Conservation (phyloP, 192 early-diverging fungal genomes). For the Linnemannia exigua region DNA sequence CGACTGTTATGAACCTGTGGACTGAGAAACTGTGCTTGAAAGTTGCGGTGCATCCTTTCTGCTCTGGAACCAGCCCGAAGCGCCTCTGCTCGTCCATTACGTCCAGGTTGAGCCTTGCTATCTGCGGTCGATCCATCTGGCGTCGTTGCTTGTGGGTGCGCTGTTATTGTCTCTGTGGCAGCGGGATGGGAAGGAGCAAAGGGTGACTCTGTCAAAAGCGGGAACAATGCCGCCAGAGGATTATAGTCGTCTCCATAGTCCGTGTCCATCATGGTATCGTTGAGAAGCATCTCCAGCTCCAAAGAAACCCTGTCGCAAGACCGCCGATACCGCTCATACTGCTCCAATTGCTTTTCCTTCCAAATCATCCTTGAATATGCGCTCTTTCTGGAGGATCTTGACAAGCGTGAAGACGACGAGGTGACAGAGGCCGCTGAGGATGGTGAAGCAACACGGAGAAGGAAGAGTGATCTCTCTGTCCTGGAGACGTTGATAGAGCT, state of each 20-base stretch:
- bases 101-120: not conserved
- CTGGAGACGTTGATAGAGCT: not conserved
- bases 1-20: conserved; percentile 18
- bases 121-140: not conserved
- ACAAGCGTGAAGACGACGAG: conserved; percentile 9
- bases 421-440: not conserved
- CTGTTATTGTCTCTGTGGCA: not conserved
- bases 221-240: not conserved
- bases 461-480: not conserved
- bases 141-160: not conserved
- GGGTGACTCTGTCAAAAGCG: not conserved
- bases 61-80: conserved; percentile 9
- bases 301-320: conserved; percentile 45
- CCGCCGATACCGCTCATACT: conserved; percentile 43
- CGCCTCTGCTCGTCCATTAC: not conserved
- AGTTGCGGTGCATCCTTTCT: conserved; percentile 18
- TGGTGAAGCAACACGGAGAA: not conserved
- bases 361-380: conserved; percentile 40
- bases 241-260: not conserved
- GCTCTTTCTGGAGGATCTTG: conserved; percentile 15
- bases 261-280: conserved; percentile 20
- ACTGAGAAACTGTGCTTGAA: conserved; percentile 18
- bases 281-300: conserved; percentile 38
- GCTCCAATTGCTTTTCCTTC: conserved; percentile 52
- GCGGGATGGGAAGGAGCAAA: not conserved